These are phyloP conservation scores for Helianthus tuberosus DNA, from an alignment of 129 eudicot species.

Conservation along the genomic window DNA sequence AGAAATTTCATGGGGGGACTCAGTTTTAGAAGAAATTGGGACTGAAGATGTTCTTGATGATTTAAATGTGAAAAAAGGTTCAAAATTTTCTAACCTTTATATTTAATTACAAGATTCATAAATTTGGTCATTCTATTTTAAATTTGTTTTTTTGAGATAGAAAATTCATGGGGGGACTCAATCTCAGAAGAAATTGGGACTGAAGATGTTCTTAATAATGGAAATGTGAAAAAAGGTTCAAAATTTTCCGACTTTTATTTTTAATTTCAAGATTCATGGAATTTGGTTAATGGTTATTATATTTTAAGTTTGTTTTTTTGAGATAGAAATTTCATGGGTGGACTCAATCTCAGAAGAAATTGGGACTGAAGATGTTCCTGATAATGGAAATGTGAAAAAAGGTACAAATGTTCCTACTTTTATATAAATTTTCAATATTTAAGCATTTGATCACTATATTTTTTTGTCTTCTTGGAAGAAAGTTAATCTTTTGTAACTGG, in stretches of 20 bases:
- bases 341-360: too few species aligned
- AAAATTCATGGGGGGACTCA: constrained; percentile 10
- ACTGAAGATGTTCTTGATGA: neutral
- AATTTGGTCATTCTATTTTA: constrained; percentile 9
- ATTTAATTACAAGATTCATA: neutral
- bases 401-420: neutral
- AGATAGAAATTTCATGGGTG: too few species aligned
- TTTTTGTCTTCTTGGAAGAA: too few species aligned
- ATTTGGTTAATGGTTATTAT: neutral
- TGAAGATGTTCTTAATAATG: neutral
- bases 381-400: too few species aligned
- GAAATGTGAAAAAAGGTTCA: constrained; percentile 4
- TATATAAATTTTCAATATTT: neutral
- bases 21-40: too few species aligned
- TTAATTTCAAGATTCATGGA: constrained; percentile 7
- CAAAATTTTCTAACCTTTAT: neutral
- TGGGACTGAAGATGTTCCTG: too few species aligned
- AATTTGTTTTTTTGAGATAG: constrained; percentile 21
- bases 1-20: too few species aligned
- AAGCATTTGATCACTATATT: too few species aligned
- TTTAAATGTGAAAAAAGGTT: neutral
- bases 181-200: constrained; percentile 11
- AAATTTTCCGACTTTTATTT: neutral
- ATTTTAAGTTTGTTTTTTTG: neutral
- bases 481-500: constrained; percentile 8